These are phyloP conservation scores for Metschnikowia borealis DNA, from an alignment of 805 yeast genomes.

Conservation along the genomic window DNA sequence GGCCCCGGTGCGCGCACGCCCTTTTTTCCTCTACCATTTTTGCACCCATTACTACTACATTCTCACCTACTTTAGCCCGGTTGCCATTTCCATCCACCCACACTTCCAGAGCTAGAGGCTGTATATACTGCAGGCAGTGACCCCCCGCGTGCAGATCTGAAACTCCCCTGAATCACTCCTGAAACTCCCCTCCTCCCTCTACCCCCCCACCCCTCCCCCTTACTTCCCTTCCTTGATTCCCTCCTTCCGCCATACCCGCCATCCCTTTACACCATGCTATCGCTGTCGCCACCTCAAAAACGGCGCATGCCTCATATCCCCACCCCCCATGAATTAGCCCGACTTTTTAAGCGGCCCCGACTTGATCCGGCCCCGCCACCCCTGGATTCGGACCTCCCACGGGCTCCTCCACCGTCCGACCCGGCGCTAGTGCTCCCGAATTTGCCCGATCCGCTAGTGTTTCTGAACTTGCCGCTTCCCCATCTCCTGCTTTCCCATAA, in stretches of 20 bases:
- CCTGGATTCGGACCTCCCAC: not conserved
- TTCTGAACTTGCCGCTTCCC: conserved; percentile 3
- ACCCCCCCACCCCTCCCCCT: conserved; percentile 16
- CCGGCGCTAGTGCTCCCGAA: not conserved
- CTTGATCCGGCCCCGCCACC: not conserved
- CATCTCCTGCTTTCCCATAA: not conserved
- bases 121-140: not conserved
- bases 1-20: not conserved
- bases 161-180: not conserved
- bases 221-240: not conserved
- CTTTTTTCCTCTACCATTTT: conserved; percentile 15
- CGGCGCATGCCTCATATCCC: conserved; percentile 13
- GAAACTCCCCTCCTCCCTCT: not conserved
- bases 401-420: not conserved
- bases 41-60: conserved; percentile 16
- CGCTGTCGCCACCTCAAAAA: conserved; percentile 7
- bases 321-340: conserved; percentile 15
- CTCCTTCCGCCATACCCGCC: not conserved
- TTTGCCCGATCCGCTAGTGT: not conserved
- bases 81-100: not conserved
- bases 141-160: not conserved
- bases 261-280: not conserved
- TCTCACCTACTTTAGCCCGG: not conserved
- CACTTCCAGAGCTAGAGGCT: not conserved
- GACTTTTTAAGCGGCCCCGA: conserved; percentile 13